Percentiles rank a stretch among this genome's conserved stretches.
Conservation (phyloP, 768 basidiomycete species). For the Suillus placidus region DNA sequence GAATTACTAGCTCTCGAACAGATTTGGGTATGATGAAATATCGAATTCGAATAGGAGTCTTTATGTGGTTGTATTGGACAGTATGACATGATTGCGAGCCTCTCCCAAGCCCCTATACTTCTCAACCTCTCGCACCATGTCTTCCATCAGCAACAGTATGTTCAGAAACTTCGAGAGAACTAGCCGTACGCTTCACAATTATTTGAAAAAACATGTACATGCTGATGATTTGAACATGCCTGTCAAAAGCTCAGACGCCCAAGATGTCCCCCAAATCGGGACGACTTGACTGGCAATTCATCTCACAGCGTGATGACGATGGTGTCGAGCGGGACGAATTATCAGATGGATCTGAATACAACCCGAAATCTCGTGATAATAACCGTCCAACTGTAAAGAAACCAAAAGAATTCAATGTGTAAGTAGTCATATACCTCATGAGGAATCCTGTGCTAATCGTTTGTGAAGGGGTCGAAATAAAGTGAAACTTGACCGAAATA, state of each 20-base stretch:
- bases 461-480: background rate
- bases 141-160: background rate
- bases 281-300: background rate
- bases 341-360: background rate
- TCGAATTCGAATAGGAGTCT: background rate
- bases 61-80: background rate
- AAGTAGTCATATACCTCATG: background rate
- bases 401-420: background rate
- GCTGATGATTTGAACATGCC: background rate
- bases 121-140: background rate
- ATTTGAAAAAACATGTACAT: too few species aligned
- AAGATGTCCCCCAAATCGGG: background rate
- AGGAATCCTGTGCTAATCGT: background rate
- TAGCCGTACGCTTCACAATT: background rate
- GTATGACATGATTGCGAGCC: background rate
- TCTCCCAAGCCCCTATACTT: background rate
- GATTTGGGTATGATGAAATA: background rate
- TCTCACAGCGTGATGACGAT: background rate
- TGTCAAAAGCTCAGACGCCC: background rate
- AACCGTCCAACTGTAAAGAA: background rate
- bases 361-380: background rate
- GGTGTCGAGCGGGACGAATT: background rate
- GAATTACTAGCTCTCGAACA: background rate
- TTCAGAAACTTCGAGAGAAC: background rate
- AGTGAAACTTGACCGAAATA: background rate